A percentile compares a stretch with the other conserved stretches of the same genome.
Conservation (phyloP, 768 basidiomycete species). For the Clitopilus hobsonii region DNA sequence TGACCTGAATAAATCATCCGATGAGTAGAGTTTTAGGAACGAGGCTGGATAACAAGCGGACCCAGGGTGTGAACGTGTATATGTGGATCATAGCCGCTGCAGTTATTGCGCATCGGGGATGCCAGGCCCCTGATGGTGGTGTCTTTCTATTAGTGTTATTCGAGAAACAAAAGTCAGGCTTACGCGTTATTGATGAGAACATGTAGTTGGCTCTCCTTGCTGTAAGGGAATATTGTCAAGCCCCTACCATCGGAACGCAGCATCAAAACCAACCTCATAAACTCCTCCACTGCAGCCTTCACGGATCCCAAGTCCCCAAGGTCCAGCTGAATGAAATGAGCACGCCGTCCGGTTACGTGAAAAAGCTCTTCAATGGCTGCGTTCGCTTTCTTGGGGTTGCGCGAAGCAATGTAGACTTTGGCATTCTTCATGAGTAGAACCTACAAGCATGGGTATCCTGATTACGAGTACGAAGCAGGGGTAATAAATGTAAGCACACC, state of each 20-base stretch:
- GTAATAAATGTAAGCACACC: too few relatives aligned
- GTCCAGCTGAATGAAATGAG: slow-evolving; percentile 20
- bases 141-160: neutral
- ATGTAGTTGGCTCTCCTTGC: slow-evolving; percentile 38
- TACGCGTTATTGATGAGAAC: slow-evolving; percentile 48
- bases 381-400: slow-evolving; percentile 12
- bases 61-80: slow-evolving; percentile 26
- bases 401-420: slow-evolving; percentile 15
- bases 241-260: neutral
- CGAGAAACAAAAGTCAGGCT: slow-evolving; percentile 3
- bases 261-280: slow-evolving; percentile 12
- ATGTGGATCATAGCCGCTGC: slow-evolving; percentile 28
- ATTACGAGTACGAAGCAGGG: too few relatives aligned
- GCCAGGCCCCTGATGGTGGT: neutral
- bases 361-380: slow-evolving; percentile 14
- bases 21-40: neutral
- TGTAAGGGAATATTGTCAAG: slow-evolving; percentile 7
- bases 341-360: slow-evolving; percentile 14
- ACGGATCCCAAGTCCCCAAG: slow-evolving; percentile 20
- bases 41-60: slow-evolving; percentile 21
- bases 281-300: slow-evolving; percentile 17
- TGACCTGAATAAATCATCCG: slow-evolving; percentile 42
- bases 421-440: slow-evolving; percentile 7
- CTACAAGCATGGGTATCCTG: too few relatives aligned
- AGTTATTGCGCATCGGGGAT: slow-evolving; percentile 17